phyloP scores from a whole-genome alignment of 2,329 filamentous ascomycete genomes.

The Aspergillus brunneoviolaceus region DNA sequence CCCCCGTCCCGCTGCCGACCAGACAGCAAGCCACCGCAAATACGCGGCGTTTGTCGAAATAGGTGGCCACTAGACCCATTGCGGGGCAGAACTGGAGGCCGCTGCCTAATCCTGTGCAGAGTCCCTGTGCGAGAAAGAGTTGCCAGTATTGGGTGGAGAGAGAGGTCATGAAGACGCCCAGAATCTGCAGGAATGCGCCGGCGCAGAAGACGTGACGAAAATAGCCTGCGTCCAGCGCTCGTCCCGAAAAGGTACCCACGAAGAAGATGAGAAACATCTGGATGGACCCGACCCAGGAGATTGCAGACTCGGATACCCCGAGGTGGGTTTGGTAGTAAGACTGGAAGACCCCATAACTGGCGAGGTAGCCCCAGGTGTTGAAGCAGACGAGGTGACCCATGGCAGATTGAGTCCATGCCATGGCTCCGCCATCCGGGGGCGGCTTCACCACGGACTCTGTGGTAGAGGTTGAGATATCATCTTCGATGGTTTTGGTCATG shows the following conservation, averaged over 20 bases:
- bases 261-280: constrained; percentile 18
- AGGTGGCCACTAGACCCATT: constrained; percentile 14
- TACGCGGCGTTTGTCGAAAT: constrained; percentile 11
- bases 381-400: constrained; percentile 18
- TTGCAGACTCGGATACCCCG: background rate
- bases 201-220: constrained; percentile 30
- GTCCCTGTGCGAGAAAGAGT: constrained; percentile 17
- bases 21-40: constrained; percentile 3
- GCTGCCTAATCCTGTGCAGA: constrained; percentile 18
- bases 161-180: constrained; percentile 25
- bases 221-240: constrained; percentile 42
- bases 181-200: constrained; percentile 32
- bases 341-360: constrained; percentile 8
- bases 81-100: constrained; percentile 16
- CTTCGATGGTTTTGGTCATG: background rate
- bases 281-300: constrained; percentile 17
- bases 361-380: constrained; percentile 18
- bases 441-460: background rate
- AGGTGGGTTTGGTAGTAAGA: background rate
- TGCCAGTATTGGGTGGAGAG: constrained; percentile 19
- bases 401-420: constrained; percentile 21
- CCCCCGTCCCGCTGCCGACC: constrained; percentile 2
- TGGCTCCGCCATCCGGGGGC: constrained; percentile 22
- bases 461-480: background rate
- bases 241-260: constrained; percentile 28